Evolutionary conservation across 176 grass and related monocot genomes (phyloP), one percentile per base, ranked within the genome.

Genomic region (Musa acuminata): DNA sequence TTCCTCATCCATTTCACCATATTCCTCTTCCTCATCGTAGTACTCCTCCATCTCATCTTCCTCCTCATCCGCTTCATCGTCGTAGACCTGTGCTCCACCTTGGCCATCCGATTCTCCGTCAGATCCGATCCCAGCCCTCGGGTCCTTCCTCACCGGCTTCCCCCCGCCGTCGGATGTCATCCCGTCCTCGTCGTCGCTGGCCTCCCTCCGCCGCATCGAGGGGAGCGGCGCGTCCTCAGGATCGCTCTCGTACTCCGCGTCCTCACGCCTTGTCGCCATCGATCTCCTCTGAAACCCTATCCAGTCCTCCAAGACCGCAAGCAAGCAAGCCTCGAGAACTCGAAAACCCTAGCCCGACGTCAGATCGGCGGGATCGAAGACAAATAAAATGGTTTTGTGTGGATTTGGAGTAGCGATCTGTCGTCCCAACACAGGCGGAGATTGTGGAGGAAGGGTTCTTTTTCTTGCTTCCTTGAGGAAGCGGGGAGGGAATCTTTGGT

Each of bases 191-290:
- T 98, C 90, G 53, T 99, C 90, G 82, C 95, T 99, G 8, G 88
- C 95, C 69, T 80, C 87, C 27, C 85, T 80, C 67, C 95, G 95
- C 75, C 90, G 83, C 88, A 91, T 49, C 7, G 76, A 77, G 3
- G 88, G 84, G 16, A 94, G 88, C 19, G 84, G 88, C 72, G 71
- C 71, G 73, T 99, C 95, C 75, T 99, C 95, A 54, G 92, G 95
- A 80, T 99, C 95, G 77, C 86, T 89, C 82, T 94, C 95, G 78
- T 99, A 99, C 72, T 99, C 94, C 17, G 29, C 71, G 23, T 84
- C 21, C 55, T 80, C 72, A 5, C 16, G 62, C 72, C 19, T n/a
- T 17, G 51, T 51, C 51, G 27, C 71, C 72, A 76, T 69, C 12
- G 51, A 67, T 66, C 62, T 14, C 24, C 27, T 11, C 69, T 53